Conservation (phyloP, 148 eudicot species). For the Chenopodium quinoa region DNA sequence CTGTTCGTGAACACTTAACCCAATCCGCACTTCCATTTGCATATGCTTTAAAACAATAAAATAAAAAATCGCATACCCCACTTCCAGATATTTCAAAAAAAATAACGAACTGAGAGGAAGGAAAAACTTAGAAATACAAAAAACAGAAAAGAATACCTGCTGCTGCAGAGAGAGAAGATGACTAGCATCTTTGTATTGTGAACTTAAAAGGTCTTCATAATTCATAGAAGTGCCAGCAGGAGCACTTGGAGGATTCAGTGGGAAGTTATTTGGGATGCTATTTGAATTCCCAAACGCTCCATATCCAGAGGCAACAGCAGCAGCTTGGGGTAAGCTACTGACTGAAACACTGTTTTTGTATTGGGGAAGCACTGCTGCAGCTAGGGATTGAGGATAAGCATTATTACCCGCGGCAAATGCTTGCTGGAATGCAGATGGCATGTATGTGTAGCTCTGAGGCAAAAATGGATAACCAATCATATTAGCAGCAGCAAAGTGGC, state of each 20-base stretch:
- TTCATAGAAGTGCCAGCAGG: slow-evolving; percentile 59
- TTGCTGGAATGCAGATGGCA: slow-evolving; percentile 88
- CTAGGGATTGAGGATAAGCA: slow-evolving; percentile 68
- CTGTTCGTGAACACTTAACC: neutral
- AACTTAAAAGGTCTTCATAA: slow-evolving; percentile 63
- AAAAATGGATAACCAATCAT: slow-evolving; percentile 76
- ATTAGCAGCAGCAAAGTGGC: slow-evolving; percentile 52
- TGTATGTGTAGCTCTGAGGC: slow-evolving; percentile 70
- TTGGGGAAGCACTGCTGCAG: slow-evolving; percentile 64
- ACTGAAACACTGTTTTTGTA: slow-evolving; percentile 68
- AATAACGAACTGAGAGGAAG: neutral
- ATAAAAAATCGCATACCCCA: neutral
- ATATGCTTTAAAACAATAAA: neutral
- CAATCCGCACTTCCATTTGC: neutral
- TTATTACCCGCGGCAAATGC: slow-evolving; percentile 67
- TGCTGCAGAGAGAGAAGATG: slow-evolving; percentile 83
- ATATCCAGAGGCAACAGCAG: slow-evolving; percentile 72
- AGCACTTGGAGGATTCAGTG: slow-evolving; percentile 60
- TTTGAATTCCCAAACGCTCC: slow-evolving; percentile 78
- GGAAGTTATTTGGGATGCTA: slow-evolving; percentile 62
- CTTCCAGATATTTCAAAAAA: neutral
- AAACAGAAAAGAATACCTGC: slow-evolving; percentile 49
- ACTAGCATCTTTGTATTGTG: slow-evolving; percentile 78
- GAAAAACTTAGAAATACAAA: neutral
- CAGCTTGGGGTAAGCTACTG: slow-evolving; percentile 80